These are phyloP conservation scores for Meredithiella fracta DNA, from an alignment of 2,329 filamentous ascomycete species.

Conservation along the genomic window DNA sequence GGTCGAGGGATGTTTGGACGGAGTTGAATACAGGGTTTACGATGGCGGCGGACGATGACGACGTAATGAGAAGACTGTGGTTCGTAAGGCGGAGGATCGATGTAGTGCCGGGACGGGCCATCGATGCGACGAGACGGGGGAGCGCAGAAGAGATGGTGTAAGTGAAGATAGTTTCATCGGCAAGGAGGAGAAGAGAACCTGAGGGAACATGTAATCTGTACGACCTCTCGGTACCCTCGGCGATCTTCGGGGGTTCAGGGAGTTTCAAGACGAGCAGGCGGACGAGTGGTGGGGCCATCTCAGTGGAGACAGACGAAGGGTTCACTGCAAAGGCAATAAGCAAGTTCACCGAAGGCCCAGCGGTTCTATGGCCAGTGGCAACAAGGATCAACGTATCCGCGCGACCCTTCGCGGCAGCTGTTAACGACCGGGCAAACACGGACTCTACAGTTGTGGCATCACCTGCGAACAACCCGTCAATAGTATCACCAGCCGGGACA, in stretches of 20 bases:
- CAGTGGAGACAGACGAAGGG: constrained; percentile 15
- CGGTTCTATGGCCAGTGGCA: constrained; percentile 16
- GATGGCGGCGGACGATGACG: constrained; percentile 37
- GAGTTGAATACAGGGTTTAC: constrained; percentile 55
- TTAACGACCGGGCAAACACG: constrained; percentile 11
- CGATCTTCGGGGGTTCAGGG: constrained; percentile 15
- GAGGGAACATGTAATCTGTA: constrained; percentile 47
- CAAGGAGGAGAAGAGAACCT: constrained; percentile 46
- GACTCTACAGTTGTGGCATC: constrained; percentile 26
- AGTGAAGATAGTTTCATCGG: constrained; percentile 35
- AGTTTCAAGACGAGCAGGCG: constrained; percentile 27
- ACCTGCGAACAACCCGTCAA: constrained; percentile 38
- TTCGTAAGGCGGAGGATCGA: constrained; percentile 53
- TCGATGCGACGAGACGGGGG: constrained; percentile 40
- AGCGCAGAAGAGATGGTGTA: constrained; percentile 48
- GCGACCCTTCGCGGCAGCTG: constrained; percentile 18
- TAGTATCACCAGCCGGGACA: constrained; percentile 30
- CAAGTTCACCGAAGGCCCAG: constrained; percentile 17
- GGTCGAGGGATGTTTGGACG: constrained; percentile 33
- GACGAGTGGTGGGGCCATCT: constrained; percentile 18
- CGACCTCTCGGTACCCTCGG: constrained; percentile 8
- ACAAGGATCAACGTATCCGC: constrained; percentile 37
- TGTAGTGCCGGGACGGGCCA: constrained; percentile 34
- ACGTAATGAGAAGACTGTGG: constrained; percentile 48
- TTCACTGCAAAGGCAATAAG: constrained; percentile 22